A percentile compares a stretch with the other conserved stretches of the same genome.
Evolutionary conservation across 2,329 filamentous ascomycete species (phyloP).

Genomic region (Aureobasidium lini): DNA sequence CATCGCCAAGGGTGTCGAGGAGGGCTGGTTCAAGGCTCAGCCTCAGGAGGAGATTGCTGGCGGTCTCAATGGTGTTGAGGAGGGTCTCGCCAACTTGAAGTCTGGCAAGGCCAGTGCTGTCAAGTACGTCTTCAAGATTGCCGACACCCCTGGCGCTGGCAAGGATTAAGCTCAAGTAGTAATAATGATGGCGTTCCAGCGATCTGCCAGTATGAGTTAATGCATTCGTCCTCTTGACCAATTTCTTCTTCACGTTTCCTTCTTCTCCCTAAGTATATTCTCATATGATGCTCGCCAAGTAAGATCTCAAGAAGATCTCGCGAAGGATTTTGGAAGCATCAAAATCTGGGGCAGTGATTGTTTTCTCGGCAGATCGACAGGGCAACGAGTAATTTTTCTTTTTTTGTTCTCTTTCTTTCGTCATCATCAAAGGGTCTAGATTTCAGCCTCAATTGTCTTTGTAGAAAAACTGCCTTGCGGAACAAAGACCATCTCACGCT

Average conservation of each 20-base stretch:
- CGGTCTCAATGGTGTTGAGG: conserved; percentile 23
- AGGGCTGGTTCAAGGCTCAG: conserved; percentile 31
- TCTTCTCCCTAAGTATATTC: not conserved
- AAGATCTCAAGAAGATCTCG: not conserved
- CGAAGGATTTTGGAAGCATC: not conserved
- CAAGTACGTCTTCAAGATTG: conserved; percentile 27
- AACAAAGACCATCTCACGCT: not conserved
- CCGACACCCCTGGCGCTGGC: conserved; percentile 21
- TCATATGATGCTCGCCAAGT: not conserved
- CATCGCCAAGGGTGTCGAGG: conserved; percentile 26
- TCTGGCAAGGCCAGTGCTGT: conserved; percentile 26
- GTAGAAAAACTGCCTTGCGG: not conserved
- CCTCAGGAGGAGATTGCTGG: conserved; percentile 27
- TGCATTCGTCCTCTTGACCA: not conserved
- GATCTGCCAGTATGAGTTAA: not conserved
- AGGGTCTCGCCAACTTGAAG: conserved; percentile 23
- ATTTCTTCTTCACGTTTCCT: not conserved
- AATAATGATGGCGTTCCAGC: not conserved
- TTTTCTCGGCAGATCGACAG: not conserved
- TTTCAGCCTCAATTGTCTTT: not conserved
- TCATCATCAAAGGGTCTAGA: conserved; percentile 1
- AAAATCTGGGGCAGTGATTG: not conserved
- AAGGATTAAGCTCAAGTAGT: not conserved
- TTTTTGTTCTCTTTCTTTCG: not conserved
- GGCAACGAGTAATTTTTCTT: not conserved